phyloP scores from a whole-genome alignment of 2,329 filamentous ascomycete genomes.

The Neonectria punicea region DNA sequence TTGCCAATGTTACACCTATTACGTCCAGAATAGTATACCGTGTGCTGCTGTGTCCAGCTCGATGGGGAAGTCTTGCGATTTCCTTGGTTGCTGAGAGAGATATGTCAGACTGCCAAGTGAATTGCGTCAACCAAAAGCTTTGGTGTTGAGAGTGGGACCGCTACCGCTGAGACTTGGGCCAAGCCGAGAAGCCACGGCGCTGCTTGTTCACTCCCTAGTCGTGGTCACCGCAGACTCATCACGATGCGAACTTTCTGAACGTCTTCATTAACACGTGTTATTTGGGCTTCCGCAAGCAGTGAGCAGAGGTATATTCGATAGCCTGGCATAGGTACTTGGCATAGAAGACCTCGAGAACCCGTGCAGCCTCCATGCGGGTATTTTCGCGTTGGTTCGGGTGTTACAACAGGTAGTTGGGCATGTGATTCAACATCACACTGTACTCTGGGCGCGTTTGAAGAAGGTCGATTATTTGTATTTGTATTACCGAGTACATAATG shows the following conservation, averaged over 20 bases:
- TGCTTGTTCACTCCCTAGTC: background rate
- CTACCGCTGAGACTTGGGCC: constrained; percentile 4
- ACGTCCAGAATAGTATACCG: background rate
- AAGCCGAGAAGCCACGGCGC: background rate
- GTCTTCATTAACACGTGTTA: background rate
- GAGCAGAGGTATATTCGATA: background rate
- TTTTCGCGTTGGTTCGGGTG: background rate
- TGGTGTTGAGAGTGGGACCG: constrained; percentile 9
- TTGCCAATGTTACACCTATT: too few species aligned
- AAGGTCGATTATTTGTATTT: background rate
- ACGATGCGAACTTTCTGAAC: too few species aligned
- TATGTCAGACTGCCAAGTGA: constrained; percentile 1
- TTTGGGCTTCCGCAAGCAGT: background rate
- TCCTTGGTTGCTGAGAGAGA: constrained; percentile 7
- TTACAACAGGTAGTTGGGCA: background rate
- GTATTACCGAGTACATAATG: background rate
- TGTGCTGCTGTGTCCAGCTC: background rate
- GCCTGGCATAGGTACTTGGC: background rate
- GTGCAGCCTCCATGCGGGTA: background rate
- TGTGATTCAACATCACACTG: background rate
- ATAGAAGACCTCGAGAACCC: background rate
- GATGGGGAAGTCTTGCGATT: background rate
- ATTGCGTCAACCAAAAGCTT: constrained; percentile 5
- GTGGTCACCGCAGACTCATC: background rate
- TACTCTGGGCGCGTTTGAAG: background rate